These are phyloP conservation scores for Penicillium argentinense DNA, from an alignment of 495 filamentous ascomycete genomes.

Conservation along the genomic window DNA sequence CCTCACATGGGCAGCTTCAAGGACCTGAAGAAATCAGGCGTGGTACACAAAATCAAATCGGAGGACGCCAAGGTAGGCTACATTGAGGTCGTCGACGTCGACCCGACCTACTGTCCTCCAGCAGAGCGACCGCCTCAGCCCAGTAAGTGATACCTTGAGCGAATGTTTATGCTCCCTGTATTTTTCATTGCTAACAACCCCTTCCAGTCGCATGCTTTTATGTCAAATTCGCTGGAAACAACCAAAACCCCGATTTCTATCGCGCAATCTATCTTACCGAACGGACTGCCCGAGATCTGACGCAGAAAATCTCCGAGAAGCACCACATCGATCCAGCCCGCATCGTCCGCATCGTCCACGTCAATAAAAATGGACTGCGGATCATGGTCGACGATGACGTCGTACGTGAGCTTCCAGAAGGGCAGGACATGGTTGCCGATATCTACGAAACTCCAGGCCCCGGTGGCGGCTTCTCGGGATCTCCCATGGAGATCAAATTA, in stretches of 20 bases:
- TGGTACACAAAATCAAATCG: constrained; percentile 44
- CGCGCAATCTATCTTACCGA: constrained; percentile 83
- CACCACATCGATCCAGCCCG: constrained; percentile 70
- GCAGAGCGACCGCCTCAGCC: constrained; percentile 68
- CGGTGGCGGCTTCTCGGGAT: constrained; percentile 10
- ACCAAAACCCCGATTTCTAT: constrained; percentile 63
- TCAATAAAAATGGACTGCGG: constrained; percentile 70
- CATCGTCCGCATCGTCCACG: constrained; percentile 67
- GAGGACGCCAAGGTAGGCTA: constrained; percentile 60
- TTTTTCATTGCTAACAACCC: constrained; percentile 9
- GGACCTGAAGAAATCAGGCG: constrained; percentile 36
- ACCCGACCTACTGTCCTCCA: constrained; percentile 80
- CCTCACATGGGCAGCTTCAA: constrained; percentile 22
- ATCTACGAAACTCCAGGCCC: constrained; percentile 42
- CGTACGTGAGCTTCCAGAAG: constrained; percentile 81
- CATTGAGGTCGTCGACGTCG: constrained; percentile 91
- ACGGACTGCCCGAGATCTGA: constrained; percentile 70
- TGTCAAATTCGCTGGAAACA: constrained; percentile 58
- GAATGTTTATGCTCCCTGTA: neutral
- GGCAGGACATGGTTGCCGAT: constrained; percentile 82
- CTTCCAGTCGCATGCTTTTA: constrained; percentile 85
- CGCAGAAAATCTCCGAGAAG: constrained; percentile 69
- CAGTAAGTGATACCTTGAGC: constrained; percentile 42
- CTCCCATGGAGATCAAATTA: constrained; percentile 40
- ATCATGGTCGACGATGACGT: constrained; percentile 91